phyloP scores from a whole-genome alignment of 164 flowering plant species.

The Hamamelis virginiana region DNA sequence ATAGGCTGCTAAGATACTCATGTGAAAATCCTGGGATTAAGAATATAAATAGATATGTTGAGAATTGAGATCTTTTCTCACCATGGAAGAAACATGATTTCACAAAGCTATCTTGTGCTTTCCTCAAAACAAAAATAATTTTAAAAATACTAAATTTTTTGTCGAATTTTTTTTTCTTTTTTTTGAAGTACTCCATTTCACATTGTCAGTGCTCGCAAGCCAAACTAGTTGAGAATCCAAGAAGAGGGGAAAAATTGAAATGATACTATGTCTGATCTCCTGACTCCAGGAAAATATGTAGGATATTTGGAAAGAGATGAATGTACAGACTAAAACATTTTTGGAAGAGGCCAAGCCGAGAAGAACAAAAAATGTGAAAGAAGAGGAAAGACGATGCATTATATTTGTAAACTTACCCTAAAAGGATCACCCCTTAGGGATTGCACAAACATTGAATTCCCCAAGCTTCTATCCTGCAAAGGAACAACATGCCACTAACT shows the following conservation, averaged over 20 bases:
- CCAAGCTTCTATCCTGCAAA: constrained; percentile 42
- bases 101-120: not conserved
- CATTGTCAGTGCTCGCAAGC: not conserved
- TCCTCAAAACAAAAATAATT: not conserved
- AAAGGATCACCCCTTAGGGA: constrained; percentile 71
- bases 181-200: too few species aligned
- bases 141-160: not conserved
- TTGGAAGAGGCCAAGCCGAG: not conserved
- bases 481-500: constrained; percentile 1
- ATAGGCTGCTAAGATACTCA: constrained; percentile 9
- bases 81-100: too few species aligned
- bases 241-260: not conserved
- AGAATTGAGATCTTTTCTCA: not conserved
- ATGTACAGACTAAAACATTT: not conserved
- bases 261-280: not conserved
- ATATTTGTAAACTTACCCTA: constrained; percentile 33
- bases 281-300: too few species aligned
- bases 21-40: constrained; percentile 7
- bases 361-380: not conserved
- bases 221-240: not conserved
- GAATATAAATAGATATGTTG: not conserved
- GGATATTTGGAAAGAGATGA: too few species aligned
- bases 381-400: not conserved
- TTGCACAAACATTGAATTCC: constrained; percentile 48
- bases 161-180: too few species aligned